These are phyloP conservation scores for Globisporangium alternatum DNA, from an alignment of 352 stramenopile species.

Conservation along the genomic window DNA sequence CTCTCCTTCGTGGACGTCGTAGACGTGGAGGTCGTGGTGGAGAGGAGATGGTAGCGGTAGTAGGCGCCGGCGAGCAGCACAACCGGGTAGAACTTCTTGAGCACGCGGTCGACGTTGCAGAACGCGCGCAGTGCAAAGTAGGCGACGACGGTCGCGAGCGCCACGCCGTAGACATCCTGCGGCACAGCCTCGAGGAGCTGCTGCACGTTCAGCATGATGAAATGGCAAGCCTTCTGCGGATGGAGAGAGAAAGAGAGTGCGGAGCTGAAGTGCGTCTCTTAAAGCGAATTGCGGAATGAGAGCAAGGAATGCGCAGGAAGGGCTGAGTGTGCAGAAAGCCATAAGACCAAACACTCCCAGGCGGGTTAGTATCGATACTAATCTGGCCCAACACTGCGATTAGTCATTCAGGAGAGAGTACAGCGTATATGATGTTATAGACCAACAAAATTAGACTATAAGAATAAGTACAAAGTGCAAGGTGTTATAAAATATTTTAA, in stretches of 20 bases:
- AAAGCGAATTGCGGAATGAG: conserved; percentile 13
- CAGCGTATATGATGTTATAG: no score
- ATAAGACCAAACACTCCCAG: not conserved
- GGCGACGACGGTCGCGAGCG: conserved; percentile 34
- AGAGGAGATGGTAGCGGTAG: conserved; percentile 41
- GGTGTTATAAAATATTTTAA: no score
- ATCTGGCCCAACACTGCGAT: not conserved
- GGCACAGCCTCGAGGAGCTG: conserved; percentile 24
- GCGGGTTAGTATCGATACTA: conserved; percentile 6
- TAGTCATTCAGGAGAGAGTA: not conserved
- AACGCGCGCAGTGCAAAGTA: conserved; percentile 65
- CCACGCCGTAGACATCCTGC: conserved; percentile 31
- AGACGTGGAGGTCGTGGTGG: not conserved
- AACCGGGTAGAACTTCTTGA: conserved; percentile 54
- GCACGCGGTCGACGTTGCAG: conserved; percentile 65
- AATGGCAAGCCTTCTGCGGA: not conserved
- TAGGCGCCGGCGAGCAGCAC: conserved; percentile 46
- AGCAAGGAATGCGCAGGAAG: not conserved
- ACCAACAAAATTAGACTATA: no score
- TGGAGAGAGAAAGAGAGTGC: not conserved
- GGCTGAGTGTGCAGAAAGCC: not conserved
- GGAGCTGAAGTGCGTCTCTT: conserved; percentile 4
- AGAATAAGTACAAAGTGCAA: no score
- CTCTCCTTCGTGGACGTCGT: not conserved
- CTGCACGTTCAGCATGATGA: conserved; percentile 24